A percentile compares a stretch with the other conserved stretches of the same genome.
Conservation (phyloP, 2,329 filamentous ascomycete genomes). For the Hymenoscyphus scutula region DNA sequence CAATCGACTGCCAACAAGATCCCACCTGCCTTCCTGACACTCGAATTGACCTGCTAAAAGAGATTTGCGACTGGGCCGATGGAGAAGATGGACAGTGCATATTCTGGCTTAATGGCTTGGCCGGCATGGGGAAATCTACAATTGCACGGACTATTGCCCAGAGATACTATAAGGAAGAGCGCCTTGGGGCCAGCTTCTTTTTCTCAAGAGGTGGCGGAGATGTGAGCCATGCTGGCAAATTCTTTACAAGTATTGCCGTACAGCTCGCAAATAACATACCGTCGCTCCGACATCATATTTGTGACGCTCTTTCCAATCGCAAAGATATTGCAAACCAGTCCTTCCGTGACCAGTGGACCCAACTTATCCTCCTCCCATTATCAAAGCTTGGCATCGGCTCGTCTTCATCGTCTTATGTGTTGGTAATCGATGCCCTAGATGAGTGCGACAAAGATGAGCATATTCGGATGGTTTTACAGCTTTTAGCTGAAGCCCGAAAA, state of each 20-base stretch:
- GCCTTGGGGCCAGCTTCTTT: too few species aligned
- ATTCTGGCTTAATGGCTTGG: conserved; percentile 39
- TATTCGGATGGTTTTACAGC: conserved; percentile 15
- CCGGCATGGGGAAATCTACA: conserved; percentile 1
- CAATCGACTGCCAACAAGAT: conserved; percentile 26
- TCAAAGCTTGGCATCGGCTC: conserved; percentile 25
- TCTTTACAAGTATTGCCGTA: too few species aligned
- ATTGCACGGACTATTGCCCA: conserved; percentile 25
- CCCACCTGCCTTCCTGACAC: conserved; percentile 29
- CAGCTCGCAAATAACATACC: conserved; percentile 14
- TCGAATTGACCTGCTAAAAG: conserved; percentile 27
- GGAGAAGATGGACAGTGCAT: conserved; percentile 17
- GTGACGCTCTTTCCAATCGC: conserved; percentile 9
- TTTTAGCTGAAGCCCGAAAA: conserved; percentile 14
- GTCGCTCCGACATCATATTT: conserved; percentile 9
- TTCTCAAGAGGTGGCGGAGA: too few species aligned
- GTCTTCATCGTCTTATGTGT: conserved; percentile 11
- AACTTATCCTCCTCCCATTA: conserved; percentile 43
- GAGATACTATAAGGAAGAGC: conserved; percentile 6
- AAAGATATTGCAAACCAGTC: conserved; percentile 15
- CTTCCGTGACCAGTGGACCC: conserved; percentile 44
- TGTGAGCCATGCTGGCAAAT: too few species aligned
- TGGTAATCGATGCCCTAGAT: conserved; percentile 37
- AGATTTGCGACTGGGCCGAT: conserved; percentile 28
- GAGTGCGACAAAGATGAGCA: conserved; percentile 30